Percentiles rank a stretch among this genome's conserved stretches.
Evolutionary conservation across 306 rosid species (phyloP).

Genomic region (Arachis hypogaea): DNA sequence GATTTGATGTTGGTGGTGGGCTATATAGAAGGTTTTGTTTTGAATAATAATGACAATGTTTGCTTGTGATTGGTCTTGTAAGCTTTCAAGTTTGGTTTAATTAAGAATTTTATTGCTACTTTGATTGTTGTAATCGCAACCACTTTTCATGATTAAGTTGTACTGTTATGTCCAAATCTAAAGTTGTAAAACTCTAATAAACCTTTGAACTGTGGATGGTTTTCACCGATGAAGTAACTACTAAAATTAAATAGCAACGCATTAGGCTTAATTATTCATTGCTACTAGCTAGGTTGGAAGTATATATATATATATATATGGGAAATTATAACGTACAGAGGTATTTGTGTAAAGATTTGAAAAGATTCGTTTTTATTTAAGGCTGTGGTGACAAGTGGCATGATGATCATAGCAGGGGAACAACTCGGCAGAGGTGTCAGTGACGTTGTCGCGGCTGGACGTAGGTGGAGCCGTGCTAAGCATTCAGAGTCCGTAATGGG

Average conservation of each 20-base stretch:
- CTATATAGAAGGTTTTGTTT: constrained; percentile 3
- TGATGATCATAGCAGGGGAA: too few species aligned
- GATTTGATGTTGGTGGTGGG: constrained; percentile 10
- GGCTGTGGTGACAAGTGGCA: too few species aligned
- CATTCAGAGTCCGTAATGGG: too few species aligned
- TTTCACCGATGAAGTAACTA: neutral
- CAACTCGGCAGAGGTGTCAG: too few species aligned
- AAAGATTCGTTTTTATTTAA: too few species aligned
- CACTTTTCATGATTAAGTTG: neutral
- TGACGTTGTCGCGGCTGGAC: too few species aligned
- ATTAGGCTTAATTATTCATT: too few species aligned
- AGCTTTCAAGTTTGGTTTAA: constrained; percentile 18
- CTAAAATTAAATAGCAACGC: neutral
- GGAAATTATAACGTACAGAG: too few species aligned
- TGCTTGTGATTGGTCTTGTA: constrained; percentile 8
- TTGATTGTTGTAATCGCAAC: neutral
- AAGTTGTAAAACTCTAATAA: neutral
- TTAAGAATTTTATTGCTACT: neutral
- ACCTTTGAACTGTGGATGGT: neutral
- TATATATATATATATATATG: too few species aligned
- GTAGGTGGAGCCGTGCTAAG: too few species aligned
- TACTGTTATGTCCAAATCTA: neutral
- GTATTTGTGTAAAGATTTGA: too few species aligned
- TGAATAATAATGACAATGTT: constrained; percentile 12
- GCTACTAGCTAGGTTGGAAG: too few species aligned